phyloP scores from a whole-genome alignment of 176 grass and related monocot species.

The Bothriochloa decipiens region DNA sequence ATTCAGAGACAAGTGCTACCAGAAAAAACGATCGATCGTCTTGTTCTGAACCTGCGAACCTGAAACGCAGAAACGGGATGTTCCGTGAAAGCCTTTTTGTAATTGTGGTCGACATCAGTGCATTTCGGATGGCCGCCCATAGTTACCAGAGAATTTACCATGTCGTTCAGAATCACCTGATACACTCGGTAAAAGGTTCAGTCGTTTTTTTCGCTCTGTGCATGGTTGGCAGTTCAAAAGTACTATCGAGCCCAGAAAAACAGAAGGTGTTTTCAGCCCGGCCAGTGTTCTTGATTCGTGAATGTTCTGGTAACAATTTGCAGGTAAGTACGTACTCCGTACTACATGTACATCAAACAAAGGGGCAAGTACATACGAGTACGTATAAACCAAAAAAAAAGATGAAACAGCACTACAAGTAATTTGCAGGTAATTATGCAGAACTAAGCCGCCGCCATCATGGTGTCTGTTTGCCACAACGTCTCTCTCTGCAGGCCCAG shows the following conservation, averaged over 20 bases:
- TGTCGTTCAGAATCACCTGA: neutral
- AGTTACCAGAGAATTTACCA: too few species aligned
- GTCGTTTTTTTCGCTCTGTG: too few species aligned
- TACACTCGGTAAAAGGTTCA: neutral
- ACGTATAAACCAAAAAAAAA: neutral
- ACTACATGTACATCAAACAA: neutral
- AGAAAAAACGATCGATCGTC: neutral
- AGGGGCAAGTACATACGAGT: neutral
- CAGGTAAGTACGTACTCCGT: too few species aligned
- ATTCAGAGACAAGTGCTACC: neutral
- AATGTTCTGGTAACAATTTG: neutral
- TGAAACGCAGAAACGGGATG: too few species aligned
- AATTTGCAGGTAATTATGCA: neutral
- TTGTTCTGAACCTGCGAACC: neutral
- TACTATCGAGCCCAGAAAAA: too few species aligned
- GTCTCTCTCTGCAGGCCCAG: neutral
- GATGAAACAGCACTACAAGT: neutral
- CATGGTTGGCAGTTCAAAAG: too few species aligned
- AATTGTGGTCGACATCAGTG: too few species aligned
- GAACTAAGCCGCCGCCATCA: conserved; percentile 5
- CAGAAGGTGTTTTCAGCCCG: neutral
- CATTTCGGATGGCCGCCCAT: too few species aligned
- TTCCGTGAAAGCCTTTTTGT: neutral
- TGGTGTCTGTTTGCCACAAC: neutral
- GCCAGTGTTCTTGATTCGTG: neutral